These are phyloP conservation scores for Aegilops umbellulata DNA, from an alignment of 176 grass and related monocot species.

Conservation along the genomic window DNA sequence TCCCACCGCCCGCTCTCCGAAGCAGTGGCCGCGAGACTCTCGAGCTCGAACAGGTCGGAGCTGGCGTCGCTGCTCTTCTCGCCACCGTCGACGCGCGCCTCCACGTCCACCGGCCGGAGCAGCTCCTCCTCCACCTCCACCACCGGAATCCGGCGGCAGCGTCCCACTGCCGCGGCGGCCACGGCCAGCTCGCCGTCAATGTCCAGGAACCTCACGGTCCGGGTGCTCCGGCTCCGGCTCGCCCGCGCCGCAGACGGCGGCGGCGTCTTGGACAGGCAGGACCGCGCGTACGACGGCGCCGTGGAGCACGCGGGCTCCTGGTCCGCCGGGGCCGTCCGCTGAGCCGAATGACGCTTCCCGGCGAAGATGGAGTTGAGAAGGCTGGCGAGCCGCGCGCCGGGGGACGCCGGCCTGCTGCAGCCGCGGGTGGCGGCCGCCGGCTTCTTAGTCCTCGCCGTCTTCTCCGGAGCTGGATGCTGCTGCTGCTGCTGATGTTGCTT, in stretches of 20 bases:
- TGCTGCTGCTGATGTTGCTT: neutral
- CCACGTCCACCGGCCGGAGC: constrained; percentile 22
- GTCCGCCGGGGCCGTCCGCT: neutral
- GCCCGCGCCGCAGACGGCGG: neutral
- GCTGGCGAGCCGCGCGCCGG: constrained; percentile 63
- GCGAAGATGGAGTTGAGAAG: constrained; percentile 78
- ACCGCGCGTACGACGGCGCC: constrained; percentile 52
- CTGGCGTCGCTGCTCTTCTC: constrained; percentile 69
- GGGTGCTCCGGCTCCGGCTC: constrained; percentile 28
- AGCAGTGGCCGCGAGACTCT: constrained; percentile 42
- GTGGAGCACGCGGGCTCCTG: constrained; percentile 52
- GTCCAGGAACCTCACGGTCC: constrained; percentile 55
- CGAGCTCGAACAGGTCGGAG: constrained; percentile 89
- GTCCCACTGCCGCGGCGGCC: constrained; percentile 12
- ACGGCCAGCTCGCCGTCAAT: constrained; percentile 35
- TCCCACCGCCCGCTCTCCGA: neutral
- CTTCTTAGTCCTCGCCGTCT: constrained; percentile 45
- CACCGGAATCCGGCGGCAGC: constrained; percentile 26
- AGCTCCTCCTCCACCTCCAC: constrained; percentile 54
- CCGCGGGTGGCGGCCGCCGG: constrained; percentile 16
- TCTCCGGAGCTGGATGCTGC: neutral
- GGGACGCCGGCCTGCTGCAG: constrained; percentile 58
- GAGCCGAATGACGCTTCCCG: constrained; percentile 22
- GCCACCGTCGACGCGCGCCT: constrained; percentile 37
- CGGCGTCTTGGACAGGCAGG: constrained; percentile 62